Percentiles rank a stretch among this genome's conserved stretches.
Conservation (phyloP, 108 stramenopile genomes). For the Nitzschia inconspicua region DNA sequence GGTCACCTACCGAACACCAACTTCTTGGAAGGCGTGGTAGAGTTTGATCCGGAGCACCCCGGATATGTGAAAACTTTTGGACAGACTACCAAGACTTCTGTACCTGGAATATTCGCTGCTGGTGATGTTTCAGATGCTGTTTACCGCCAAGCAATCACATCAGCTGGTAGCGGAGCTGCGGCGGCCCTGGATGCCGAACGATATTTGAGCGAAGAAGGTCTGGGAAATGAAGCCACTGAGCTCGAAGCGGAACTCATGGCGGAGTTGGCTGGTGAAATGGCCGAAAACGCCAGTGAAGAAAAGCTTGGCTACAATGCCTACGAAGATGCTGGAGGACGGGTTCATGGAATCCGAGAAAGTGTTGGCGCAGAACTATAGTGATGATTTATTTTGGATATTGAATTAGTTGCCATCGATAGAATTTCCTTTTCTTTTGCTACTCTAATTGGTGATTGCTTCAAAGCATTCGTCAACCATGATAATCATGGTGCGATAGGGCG, state of each 20-base stretch:
- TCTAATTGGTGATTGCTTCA: no score
- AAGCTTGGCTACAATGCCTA: slow-evolving; percentile 72
- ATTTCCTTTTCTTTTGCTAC: no score
- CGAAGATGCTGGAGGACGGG: slow-evolving; percentile 74
- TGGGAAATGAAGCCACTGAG: slow-evolving; percentile 83
- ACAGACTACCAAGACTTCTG: slow-evolving; percentile 71
- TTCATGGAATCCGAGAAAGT: slow-evolving; percentile 77
- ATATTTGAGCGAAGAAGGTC: slow-evolving; percentile 87
- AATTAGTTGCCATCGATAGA: no score
- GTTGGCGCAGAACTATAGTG: slow-evolving; percentile 52
- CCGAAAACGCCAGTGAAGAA: slow-evolving; percentile 17
- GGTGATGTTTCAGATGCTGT: slow-evolving; percentile 92
- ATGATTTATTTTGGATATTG: no score
- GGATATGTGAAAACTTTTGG: slow-evolving; percentile 78
- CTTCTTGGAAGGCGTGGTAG: slow-evolving; percentile 79
- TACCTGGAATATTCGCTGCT: slow-evolving; percentile 93
- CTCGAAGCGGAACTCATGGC: slow-evolving; percentile 83
- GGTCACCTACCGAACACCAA: slow-evolving; percentile 91
- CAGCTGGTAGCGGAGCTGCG: slow-evolving; percentile 92
- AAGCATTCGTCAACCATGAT: no score
- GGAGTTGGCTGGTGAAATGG: slow-evolving; percentile 48
- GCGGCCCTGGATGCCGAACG: slow-evolving; percentile 96
- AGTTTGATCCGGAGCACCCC: slow-evolving; percentile 73
- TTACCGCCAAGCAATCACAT: slow-evolving; percentile 95
- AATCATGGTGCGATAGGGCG: no score